Evolutionary conservation across 31 red algal genomes (phyloP), one percentile per base, ranked within the genome.

Genomic region (Bonnemaisonia californica): DNA sequence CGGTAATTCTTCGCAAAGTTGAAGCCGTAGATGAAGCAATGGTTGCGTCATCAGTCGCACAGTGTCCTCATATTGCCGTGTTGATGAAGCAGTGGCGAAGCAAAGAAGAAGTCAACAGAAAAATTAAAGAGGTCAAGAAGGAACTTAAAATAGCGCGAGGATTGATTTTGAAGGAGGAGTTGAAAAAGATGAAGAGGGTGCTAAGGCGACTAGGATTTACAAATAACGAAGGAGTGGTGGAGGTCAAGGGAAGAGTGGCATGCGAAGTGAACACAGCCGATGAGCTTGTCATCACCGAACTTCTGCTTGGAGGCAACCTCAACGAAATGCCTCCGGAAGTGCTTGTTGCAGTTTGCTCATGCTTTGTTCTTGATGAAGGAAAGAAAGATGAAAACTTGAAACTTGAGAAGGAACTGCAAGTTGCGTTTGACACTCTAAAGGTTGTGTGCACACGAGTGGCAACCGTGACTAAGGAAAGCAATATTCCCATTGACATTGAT

Each of bases 321-420:
- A 91, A 91, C 67, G 83, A 91, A 40, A 80, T 96, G 86, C 24
- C 76, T 2, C 78, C 93, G 26, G 79, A 80, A 36, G 87, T 96
- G 2, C 68, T 91, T 31, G 93, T 95, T 54, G 58, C 97, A 26
- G 47, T 99, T 12, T 91, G 95, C 59, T 96, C 93, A 22, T 93
- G 93, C 63, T 99, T 99, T 90, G 94, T 99, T 4, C 62, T 94
- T n/a, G 97, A 99, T 59, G 97, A 99, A 76, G 86, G 87, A 7
- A 89, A 79, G 56, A 89, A 72, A 18, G 91, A 93, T n/a, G 87
- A 96, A 23, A 85, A 83, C 24, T 47, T 92, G 35, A 86, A 81
- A 38, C 54, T 92, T 23, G 82, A 81, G 33, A 81, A 85, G 47
- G 82, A 92, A 56, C 71, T 92, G 5, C 57, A 86, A 58, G 51